phyloP scores from a whole-genome alignment of 768 basidiomycete species.

The Terana coerulea region DNA sequence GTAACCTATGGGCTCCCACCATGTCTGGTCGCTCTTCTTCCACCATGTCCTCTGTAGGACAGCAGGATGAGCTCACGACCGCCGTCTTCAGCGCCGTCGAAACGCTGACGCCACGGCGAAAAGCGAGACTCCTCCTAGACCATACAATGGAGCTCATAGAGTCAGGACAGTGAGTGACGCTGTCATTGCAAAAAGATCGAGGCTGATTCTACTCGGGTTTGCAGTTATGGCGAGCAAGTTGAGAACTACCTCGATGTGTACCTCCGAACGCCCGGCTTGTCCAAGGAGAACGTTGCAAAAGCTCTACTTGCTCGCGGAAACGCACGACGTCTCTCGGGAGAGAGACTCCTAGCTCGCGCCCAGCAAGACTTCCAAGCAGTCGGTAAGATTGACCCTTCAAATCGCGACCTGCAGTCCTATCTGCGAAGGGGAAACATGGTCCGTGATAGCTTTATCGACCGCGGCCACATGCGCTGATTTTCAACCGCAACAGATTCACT shows the following conservation, averaged over 20 bases:
- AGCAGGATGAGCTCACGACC: slow-evolving; percentile 32
- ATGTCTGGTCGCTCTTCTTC: slow-evolving; percentile 4
- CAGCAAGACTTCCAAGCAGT: slow-evolving; percentile 66
- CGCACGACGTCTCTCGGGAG: slow-evolving; percentile 52
- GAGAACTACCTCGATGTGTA: slow-evolving; percentile 67
- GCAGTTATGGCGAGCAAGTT: slow-evolving; percentile 59
- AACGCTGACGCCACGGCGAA: slow-evolving; percentile 24
- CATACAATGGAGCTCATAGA: slow-evolving; percentile 32
- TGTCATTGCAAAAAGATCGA: not conserved
- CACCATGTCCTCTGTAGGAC: slow-evolving; percentile 8
- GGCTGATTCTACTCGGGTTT: not conserved
- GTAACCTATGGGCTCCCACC: slow-evolving; percentile 11
- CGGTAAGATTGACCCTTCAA: slow-evolving; percentile 55
- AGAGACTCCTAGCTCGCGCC: slow-evolving; percentile 52
- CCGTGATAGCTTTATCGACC: slow-evolving; percentile 17
- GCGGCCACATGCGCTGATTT: not conserved
- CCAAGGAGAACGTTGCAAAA: slow-evolving; percentile 44
- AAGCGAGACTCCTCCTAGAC: slow-evolving; percentile 33
- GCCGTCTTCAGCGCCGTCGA: slow-evolving; percentile 31
- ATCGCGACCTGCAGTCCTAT: slow-evolving; percentile 46
- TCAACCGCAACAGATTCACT: slow-evolving; percentile 41
- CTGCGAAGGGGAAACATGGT: slow-evolving; percentile 48
- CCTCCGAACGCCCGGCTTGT: slow-evolving; percentile 54
- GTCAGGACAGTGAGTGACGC: slow-evolving; percentile 28
- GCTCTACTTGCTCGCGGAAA: slow-evolving; percentile 58